Evolutionary conservation across 2,329 filamentous ascomycete species (phyloP), one percentile per base, ranked within the genome.

Genomic region (Ophiostoma novo-ulmi): DNA sequence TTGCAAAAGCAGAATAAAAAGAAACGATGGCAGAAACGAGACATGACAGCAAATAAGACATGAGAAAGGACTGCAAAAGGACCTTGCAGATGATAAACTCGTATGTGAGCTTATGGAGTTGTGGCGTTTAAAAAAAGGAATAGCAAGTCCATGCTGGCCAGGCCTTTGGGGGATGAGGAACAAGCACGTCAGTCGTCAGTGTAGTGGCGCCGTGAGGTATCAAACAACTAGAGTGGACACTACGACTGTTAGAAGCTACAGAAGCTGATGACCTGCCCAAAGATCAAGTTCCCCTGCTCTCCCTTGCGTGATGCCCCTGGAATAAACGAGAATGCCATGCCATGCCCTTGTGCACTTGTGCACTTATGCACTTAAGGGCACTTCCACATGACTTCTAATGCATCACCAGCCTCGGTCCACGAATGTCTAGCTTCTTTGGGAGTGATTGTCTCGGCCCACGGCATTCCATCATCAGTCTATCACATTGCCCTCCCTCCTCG

Each of bases 11-110:
- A 13, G n/a, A 4, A 13, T 11, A 26, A 58, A 58, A 26, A 58
- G 52, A 26, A 58, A 58, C n/a, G n/a, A 58, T 7, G 22, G 52
- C 5, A 26, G 52, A 22, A 26, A 58, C 10, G 7, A 58, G 52
- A 58, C 52, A 58, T 58, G 52, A 58, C 52, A 58, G 10, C 52
- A 13, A 58, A 58, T 58, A 58, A 58, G 52, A 58, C 52, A 58
- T 7, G n/a, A 58, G 17, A 5, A 58, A 58, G 22, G 52, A 58
- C 52, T 58, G n/a, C 22, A 26, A 22, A 58, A 48, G 44, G 44
- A 48, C 44, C 44, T 48, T 48, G 52, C 52, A 58, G 52, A 10
- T 2, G 22, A 58, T 58, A 58, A 48, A 20, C 17, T 14, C 44
- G 44, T 7, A 44, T 11, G 38, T 39, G 38, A 13, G 41, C 41